Evolutionary conservation across 805 yeast species (phyloP).

Genomic region (Candida adriatica): DNA sequence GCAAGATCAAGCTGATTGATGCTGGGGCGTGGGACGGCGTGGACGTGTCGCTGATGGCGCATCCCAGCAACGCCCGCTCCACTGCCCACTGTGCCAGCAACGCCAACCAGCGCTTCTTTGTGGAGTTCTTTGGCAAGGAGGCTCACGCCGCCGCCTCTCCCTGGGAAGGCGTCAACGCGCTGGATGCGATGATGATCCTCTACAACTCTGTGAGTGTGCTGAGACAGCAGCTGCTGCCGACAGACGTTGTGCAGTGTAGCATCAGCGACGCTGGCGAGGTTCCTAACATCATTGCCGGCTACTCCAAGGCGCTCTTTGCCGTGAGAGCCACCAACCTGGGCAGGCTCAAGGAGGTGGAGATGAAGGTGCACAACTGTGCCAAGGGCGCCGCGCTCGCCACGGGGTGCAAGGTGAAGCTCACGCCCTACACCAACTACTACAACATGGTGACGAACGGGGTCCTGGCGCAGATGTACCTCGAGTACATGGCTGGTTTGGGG

Average conservation of each 20-base stretch:
- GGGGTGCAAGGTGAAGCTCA: slow-evolving; percentile 7
- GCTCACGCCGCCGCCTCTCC: slow-evolving; percentile 11
- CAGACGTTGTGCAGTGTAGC: slow-evolving; percentile 7
- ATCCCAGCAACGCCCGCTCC: slow-evolving; percentile 1
- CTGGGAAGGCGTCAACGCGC: slow-evolving; percentile 9
- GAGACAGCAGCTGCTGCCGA: slow-evolving; percentile 6
- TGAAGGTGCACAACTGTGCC: slow-evolving; percentile 6
- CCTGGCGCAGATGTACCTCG: neutral
- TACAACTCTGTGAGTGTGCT: slow-evolving; percentile 6
- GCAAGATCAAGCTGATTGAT: slow-evolving; percentile 8
- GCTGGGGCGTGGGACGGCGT: slow-evolving; percentile 7
- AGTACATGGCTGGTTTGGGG: slow-evolving; percentile 3
- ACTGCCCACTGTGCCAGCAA: slow-evolving; percentile 2
- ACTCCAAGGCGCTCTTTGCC: slow-evolving; percentile 6
- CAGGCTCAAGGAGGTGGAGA: slow-evolving; percentile 4
- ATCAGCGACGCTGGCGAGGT: slow-evolving; percentile 9
- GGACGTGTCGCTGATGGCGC: slow-evolving; percentile 9
- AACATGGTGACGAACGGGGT: slow-evolving; percentile 5
- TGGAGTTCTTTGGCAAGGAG: slow-evolving; percentile 8
- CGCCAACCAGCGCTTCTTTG: slow-evolving; percentile 6
- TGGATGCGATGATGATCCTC: slow-evolving; percentile 7
- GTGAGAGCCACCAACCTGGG: slow-evolving; percentile 7
- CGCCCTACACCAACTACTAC: slow-evolving; percentile 7
- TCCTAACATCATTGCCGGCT: slow-evolving; percentile 8
- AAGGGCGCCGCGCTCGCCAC: slow-evolving; percentile 10